A percentile compares a stretch with the other conserved stretches of the same genome.
Evolutionary conservation across 305 asterid species (phyloP).

Genomic region (Fraxinus paxiana): DNA sequence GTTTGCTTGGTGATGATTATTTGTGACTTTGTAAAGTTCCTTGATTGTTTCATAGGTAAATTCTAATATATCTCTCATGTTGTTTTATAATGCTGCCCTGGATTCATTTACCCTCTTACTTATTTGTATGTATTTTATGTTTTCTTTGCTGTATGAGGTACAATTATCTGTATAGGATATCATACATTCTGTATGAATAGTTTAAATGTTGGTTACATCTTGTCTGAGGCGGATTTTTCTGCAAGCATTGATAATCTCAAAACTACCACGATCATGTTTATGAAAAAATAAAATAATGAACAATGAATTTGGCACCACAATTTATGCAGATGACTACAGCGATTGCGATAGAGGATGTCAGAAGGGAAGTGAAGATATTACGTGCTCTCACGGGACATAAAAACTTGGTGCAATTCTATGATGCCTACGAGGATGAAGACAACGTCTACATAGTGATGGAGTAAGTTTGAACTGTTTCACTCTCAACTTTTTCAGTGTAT

Average conservation of each 20-base stretch:
- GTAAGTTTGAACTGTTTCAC: constrained; percentile 44
- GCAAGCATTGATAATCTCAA: neutral
- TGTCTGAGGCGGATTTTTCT: neutral
- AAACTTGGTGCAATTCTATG: constrained; percentile 69
- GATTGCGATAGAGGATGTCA: constrained; percentile 69
- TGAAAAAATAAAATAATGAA: neutral
- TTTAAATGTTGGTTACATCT: neutral
- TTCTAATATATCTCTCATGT: neutral
- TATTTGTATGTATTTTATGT: neutral
- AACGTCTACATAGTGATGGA: constrained; percentile 78
- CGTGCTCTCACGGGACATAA: constrained; percentile 72
- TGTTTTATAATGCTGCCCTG: neutral
- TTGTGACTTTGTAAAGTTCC: neutral
- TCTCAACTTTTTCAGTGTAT: neutral
- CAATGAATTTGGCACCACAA: neutral
- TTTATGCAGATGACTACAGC: constrained; percentile 65
- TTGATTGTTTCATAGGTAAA: neutral
- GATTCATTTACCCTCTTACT: neutral
- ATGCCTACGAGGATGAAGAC: constrained; percentile 77
- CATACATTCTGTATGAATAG: neutral
- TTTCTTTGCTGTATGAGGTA: neutral
- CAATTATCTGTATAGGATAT: neutral
- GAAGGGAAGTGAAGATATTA: constrained; percentile 75
- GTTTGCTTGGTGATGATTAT: neutral
- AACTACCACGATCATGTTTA: neutral